These are phyloP conservation scores for Lentithecium fluviatile DNA, from an alignment of 495 filamentous ascomycete species.

Conservation along the genomic window DNA sequence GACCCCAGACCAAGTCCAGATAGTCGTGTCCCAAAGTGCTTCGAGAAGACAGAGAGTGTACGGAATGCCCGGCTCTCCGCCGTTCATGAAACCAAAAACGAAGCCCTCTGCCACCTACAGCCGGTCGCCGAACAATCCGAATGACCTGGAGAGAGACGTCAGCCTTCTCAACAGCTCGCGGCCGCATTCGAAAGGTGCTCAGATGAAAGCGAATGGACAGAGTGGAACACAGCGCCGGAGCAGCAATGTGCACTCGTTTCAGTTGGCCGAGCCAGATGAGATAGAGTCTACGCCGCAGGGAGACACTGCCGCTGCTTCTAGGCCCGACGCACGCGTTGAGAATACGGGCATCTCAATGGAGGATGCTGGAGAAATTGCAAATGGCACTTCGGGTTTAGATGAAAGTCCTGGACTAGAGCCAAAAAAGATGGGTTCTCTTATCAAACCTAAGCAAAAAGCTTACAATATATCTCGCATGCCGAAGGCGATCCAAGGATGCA, in stretches of 20 bases:
- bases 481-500: not conserved
- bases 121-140: conserved; percentile 1
- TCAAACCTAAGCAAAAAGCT: too few relatives aligned
- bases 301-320: not conserved
- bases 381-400: too few relatives aligned
- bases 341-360: not conserved
- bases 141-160: not conserved
- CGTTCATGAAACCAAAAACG: not conserved
- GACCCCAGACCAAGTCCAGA: not conserved
- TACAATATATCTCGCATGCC: not conserved
- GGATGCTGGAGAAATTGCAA: too few relatives aligned
- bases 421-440: too few relatives aligned
- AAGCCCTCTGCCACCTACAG: conserved; percentile 1
- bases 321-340: not conserved
- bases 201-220: not conserved
- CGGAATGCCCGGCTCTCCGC: not conserved
- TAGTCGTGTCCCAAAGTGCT: too few relatives aligned
- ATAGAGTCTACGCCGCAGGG: conserved; percentile 5
- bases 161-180: not conserved
- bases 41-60: not conserved
- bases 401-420: too few relatives aligned
- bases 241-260: not conserved
- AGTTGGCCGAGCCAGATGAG: not conserved
- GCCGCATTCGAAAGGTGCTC: not conserved
- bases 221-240: not conserved